Conservation (phyloP, 495 filamentous ascomycete species). For the Parathielavia hyrcaniae region DNA sequence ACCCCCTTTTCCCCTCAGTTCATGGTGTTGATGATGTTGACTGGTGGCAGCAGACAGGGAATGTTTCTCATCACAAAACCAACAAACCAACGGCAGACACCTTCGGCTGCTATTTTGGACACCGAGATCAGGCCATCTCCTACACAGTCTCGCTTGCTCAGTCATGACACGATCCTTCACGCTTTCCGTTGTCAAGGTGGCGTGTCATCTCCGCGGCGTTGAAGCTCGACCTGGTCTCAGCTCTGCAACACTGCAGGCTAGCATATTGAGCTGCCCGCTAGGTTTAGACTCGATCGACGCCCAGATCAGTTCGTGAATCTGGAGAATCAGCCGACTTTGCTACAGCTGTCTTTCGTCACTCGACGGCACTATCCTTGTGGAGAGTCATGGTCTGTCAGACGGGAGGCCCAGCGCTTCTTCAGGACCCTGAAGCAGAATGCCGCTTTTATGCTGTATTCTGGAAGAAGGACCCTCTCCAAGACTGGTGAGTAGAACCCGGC, state of each 20-base stretch:
- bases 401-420: too few species aligned
- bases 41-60: too few species aligned
- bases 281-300: not conserved
- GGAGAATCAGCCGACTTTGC: too few species aligned
- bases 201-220: not conserved
- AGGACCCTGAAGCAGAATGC: too few species aligned
- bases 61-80: too few species aligned
- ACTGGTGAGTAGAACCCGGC: too few species aligned
- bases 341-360: too few species aligned
- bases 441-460: too few species aligned
- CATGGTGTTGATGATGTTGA: not conserved
- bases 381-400: too few species aligned
- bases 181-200: not conserved
- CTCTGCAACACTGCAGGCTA: not conserved
- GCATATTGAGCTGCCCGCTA: not conserved
- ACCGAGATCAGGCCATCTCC: not conserved
- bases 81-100: not conserved
- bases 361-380: too few species aligned
- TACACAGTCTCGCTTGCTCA: not conserved
- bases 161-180: not conserved
- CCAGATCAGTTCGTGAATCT: too few species aligned
- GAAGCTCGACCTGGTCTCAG: not conserved
- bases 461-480: too few species aligned
- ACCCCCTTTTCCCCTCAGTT: not conserved
- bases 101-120: not conserved